Conservation (phyloP, 1,284 basidiomycete genomes). For the Ustilago cynodontis region DNA sequence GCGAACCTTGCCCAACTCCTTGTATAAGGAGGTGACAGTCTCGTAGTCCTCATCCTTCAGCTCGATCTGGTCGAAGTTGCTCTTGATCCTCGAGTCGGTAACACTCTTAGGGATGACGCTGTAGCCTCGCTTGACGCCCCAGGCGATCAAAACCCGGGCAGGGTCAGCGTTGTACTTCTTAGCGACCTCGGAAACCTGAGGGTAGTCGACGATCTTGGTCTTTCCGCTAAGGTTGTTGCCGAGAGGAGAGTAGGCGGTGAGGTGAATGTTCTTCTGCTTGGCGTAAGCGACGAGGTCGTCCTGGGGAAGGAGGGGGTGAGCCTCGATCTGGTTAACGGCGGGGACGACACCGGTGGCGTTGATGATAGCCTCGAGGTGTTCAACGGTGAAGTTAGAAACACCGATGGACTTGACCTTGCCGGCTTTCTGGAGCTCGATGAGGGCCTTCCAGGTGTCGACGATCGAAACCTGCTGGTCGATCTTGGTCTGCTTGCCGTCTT, state of each 20-base stretch:
- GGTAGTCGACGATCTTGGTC: conserved; percentile 65
- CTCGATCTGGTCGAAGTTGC: conserved; percentile 69
- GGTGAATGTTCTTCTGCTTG: conserved; percentile 63
- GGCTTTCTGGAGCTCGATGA: conserved; percentile 75
- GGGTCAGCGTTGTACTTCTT: conserved; percentile 67
- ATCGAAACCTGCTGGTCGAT: conserved; percentile 77
- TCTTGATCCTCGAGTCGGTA: conserved; percentile 67
- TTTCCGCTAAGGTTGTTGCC: conserved; percentile 68
- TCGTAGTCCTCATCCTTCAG: conserved; percentile 67
- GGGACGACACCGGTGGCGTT: conserved; percentile 82
- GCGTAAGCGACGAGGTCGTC: conserved; percentile 63
- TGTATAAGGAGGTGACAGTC: conserved; percentile 56
- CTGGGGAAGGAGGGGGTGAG: conserved; percentile 76
- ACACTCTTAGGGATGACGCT: conserved; percentile 71
- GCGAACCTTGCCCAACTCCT: conserved; percentile 62
- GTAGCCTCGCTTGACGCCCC: conserved; percentile 70
- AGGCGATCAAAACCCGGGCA: conserved; percentile 70
- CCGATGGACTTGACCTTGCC: conserved; percentile 71
- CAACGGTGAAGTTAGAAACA: conserved; percentile 84
- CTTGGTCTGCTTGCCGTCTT: conserved; percentile 72
- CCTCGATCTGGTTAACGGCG: conserved; percentile 85
- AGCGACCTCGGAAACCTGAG: conserved; percentile 68
- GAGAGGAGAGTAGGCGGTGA: conserved; percentile 71
- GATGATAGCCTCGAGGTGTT: conserved; percentile 79
- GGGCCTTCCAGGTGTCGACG: conserved; percentile 83